Conservation (phyloP, 495 filamentous ascomycete species). For the Lepraria neglecta region DNA sequence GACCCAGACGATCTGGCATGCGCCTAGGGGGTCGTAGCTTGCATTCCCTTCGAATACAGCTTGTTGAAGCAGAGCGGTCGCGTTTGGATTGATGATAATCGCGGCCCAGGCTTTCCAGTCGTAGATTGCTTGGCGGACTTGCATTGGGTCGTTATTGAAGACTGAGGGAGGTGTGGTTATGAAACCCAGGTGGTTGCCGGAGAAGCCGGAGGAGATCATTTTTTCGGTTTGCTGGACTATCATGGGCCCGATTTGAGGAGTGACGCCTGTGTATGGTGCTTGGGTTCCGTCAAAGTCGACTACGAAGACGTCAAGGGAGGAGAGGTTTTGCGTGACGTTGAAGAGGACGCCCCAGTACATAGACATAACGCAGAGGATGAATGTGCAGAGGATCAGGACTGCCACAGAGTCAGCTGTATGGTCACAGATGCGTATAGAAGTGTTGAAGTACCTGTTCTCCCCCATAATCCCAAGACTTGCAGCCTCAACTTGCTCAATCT, state of each 20-base stretch:
- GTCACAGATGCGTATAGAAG: background rate
- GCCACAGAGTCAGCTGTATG: background rate
- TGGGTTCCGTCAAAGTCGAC: conserved; percentile 60
- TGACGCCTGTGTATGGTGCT: conserved; percentile 43
- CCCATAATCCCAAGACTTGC: conserved; percentile 40
- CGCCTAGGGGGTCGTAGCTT: conserved; percentile 58
- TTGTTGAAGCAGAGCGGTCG: conserved; percentile 52
- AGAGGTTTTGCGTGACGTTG: conserved; percentile 43
- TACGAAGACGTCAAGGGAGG: conserved; percentile 49
- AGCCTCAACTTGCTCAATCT: conserved; percentile 42
- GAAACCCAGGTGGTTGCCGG: conserved; percentile 43
- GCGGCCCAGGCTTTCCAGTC: conserved; percentile 59
- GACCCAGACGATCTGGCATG: conserved; percentile 53
- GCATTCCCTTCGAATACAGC: conserved; percentile 52
- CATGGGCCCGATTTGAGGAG: conserved; percentile 51
- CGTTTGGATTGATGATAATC: conserved; percentile 60
- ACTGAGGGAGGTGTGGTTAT: conserved; percentile 42
- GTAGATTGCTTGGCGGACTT: conserved; percentile 55
- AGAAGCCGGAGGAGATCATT: conserved; percentile 31
- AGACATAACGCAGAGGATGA: conserved; percentile 50
- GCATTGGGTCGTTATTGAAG: conserved; percentile 53
- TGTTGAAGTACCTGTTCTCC: conserved; percentile 35
- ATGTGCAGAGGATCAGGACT: conserved; percentile 50
- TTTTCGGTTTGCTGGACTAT: conserved; percentile 41
- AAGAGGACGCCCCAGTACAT: conserved; percentile 58